Conservation (phyloP, 129 eudicot genomes). For the Pittosporum tobira region DNA sequence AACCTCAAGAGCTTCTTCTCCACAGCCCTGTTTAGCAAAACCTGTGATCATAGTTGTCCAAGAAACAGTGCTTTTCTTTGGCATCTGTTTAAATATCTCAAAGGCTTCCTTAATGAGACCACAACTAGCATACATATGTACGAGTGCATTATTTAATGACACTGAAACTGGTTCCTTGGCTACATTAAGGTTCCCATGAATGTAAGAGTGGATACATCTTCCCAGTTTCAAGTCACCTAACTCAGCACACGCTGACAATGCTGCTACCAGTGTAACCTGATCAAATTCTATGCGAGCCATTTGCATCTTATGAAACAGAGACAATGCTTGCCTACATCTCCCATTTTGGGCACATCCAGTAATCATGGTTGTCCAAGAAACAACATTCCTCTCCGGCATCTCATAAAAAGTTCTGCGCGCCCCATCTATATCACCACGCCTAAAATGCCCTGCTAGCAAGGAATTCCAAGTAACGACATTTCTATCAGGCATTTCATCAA, state of each 20-base stretch:
- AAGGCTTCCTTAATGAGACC: constrained; percentile 50
- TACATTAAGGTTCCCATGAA: constrained; percentile 13
- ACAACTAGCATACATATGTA: constrained; percentile 75
- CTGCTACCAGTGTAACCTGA: constrained; percentile 41
- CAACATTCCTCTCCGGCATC: constrained; percentile 55
- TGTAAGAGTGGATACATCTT: constrained; percentile 53
- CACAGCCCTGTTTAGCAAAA: constrained; percentile 64
- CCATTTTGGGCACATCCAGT: constrained; percentile 42
- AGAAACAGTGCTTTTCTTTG: constrained; percentile 33
- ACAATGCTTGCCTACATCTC: constrained; percentile 38
- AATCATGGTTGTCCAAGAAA: constrained; percentile 66
- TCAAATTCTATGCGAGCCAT: constrained; percentile 30
- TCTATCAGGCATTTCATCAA: constrained; percentile 61
- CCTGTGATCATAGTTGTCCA: constrained; percentile 74
- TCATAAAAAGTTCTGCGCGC: constrained; percentile 38
- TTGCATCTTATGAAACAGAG: constrained; percentile 38
- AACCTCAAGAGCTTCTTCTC: constrained; percentile 44
- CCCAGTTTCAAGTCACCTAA: constrained; percentile 60
- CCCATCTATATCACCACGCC: constrained; percentile 23
- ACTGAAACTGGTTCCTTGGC: constrained; percentile 20
- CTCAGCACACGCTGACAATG: constrained; percentile 66
- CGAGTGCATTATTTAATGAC: constrained; percentile 44
- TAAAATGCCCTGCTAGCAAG: constrained; percentile 36
- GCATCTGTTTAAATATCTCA: constrained; percentile 36
- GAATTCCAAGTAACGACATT: constrained; percentile 61